Evolutionary conservation across 1,139 yeast species (phyloP).

Genomic region (Geotrichum bryndzae): DNA sequence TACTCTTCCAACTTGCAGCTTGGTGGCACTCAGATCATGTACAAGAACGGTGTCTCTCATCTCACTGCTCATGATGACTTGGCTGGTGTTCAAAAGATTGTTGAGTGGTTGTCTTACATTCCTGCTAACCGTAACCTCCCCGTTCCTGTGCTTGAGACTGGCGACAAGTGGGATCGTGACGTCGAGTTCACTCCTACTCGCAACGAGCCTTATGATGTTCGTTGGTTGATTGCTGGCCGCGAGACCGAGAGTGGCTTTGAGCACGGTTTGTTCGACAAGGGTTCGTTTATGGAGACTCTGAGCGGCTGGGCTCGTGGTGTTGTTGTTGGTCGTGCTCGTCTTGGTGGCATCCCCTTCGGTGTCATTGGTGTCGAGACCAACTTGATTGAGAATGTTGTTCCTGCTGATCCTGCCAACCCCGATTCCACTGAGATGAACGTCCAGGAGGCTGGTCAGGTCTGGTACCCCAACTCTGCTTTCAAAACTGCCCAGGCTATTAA

Average conservation of each 20-base stretch:
- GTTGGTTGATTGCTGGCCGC: slow-evolving; percentile 92
- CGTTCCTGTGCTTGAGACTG: slow-evolving; percentile 77
- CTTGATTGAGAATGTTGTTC: slow-evolving; percentile 77
- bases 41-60: slow-evolving; percentile 95
- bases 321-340: slow-evolving; percentile 95
- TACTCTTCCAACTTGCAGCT: slow-evolving; percentile 93
- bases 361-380: slow-evolving; percentile 94
- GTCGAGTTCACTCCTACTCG: slow-evolving; percentile 73
- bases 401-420: slow-evolving; percentile 98
- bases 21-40: slow-evolving; percentile 99
- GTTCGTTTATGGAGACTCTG: slow-evolving; percentile 93
- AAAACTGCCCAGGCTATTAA: slow-evolving; percentile 98
- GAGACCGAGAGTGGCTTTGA: slow-evolving; percentile 66
- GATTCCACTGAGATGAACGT: slow-evolving; percentile 79
- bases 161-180: slow-evolving; percentile 88
- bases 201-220: slow-evolving; percentile 77
- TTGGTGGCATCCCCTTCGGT: slow-evolving; percentile 98
- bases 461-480: slow-evolving; percentile 99
- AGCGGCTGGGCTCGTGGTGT: slow-evolving; percentile 99
- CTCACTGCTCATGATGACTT: slow-evolving; percentile 91
- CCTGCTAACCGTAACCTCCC: slow-evolving; percentile 90
- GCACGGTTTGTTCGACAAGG: slow-evolving; percentile 83
- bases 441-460: slow-evolving; percentile 98
- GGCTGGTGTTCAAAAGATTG: slow-evolving; percentile 91
- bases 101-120: slow-evolving; percentile 94